Base-by-base conservation (phyloP, 176 grass and related monocot genomes). In the Luzula sylvatica region DNA sequence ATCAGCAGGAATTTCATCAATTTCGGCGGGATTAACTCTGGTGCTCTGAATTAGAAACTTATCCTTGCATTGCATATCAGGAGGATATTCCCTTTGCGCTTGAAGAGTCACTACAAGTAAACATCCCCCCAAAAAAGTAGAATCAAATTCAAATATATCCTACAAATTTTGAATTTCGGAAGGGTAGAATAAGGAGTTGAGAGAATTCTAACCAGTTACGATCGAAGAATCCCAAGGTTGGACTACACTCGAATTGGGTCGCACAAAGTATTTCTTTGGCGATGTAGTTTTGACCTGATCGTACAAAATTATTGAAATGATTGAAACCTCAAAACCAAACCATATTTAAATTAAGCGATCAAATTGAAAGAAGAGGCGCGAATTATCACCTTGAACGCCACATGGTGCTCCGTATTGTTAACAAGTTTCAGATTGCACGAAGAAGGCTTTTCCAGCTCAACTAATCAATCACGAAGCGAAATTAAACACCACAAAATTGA, bases 41-140 rank as follows among this genome's bases (percentile, higher is more conserved):
- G 84, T 82, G 71, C 81, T 89, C 74, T 96, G 90, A 67, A 96
- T 89, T 46, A 96, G 80, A 73, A 96, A 96, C 16, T 96, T 96
- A 56, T 96, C 90, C 74, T 89, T 96, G 71, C 81, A 96, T 53
- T 89, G 76, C 90, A 86, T 74, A 17, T 96, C 84, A 65, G 67
- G 44, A 38, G 90, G 85, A 39, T 52, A 79, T 49, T 96, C 81
- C 56, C 88, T 86, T 65, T 89, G 90, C 18, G 74, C 63, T 83
- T 96, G 90, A 15, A 96, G 90, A 3, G 84, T 96, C 44, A 96
- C 90, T 96, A 22, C 23, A 25, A 16, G 23, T 12, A 64, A 16
- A 42, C 27, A 68, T 16, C 29, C 39, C 11, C 29, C 44, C 16
- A 67, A n/a, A 68, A 11, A 51, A 17, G 26, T 2, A 28, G 7